A percentile compares a stretch with the other conserved stretches of the same genome.
phyloP scores from a whole-genome alignment of 768 basidiomycete species.

The Coprinopsis strossmayeri region DNA sequence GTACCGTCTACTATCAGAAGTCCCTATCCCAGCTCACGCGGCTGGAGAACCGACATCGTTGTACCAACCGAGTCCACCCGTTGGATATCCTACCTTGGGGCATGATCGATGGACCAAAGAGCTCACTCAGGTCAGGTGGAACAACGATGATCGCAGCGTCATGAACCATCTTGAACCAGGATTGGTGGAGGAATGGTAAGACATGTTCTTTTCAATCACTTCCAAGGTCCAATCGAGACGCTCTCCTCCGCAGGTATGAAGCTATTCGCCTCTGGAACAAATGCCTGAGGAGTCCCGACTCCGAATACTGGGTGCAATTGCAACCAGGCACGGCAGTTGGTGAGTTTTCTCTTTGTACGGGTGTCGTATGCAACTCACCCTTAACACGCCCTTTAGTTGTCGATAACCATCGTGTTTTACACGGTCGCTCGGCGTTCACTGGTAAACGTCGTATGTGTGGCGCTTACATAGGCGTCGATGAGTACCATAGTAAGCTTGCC shows the following conservation, averaged over 20 bases:
- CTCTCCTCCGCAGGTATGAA: slow-evolving; percentile 49
- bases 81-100: slow-evolving; percentile 64
- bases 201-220: neutral
- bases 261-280: slow-evolving; percentile 77
- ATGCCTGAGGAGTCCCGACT: slow-evolving; percentile 69
- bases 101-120: slow-evolving; percentile 57
- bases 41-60: slow-evolving; percentile 65
- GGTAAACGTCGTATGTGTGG: slow-evolving; percentile 93
- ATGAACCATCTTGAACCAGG: slow-evolving; percentile 54
- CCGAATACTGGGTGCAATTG: slow-evolving; percentile 91
- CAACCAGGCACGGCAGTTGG: slow-evolving; percentile 80
- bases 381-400: slow-evolving; percentile 44
- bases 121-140: slow-evolving; percentile 82
- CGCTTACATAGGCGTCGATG: slow-evolving; percentile 89
- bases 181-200: slow-evolving; percentile 65
- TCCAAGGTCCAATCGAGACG: neutral
- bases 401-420: slow-evolving; percentile 91
- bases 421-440: slow-evolving; percentile 87
- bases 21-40: slow-evolving; percentile 79
- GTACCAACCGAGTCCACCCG: slow-evolving; percentile 50
- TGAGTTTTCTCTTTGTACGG: slow-evolving; percentile 28
- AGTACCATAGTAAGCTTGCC: slow-evolving; percentile 75
- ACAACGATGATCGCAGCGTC: slow-evolving; percentile 88
- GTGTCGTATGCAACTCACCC: neutral
- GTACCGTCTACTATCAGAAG: slow-evolving; percentile 60